Base-by-base conservation (phyloP, 352 stramenopile genomes). In the Hyaloperonospora brassicae region DNA sequence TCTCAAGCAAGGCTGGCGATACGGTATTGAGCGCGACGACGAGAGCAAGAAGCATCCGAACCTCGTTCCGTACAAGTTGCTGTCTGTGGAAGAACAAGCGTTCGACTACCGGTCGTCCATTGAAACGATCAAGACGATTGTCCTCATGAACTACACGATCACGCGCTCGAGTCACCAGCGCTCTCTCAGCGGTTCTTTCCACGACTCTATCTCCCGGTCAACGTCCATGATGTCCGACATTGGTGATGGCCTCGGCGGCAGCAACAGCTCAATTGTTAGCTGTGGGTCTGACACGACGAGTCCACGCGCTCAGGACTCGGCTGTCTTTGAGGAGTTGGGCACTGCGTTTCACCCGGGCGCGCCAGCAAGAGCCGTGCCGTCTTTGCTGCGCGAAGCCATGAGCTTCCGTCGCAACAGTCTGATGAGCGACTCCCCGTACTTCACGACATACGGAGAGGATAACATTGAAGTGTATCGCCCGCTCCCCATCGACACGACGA, bases 111-210 rank as follows among this genome's bases (percentile, higher is more conserved):
- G 82, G 17, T 91, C 84, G 50, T 91, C 82, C n/a, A 72, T 93
- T 46, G 82, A 93, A 57, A 93, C 82, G 24, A 82, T 94, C 64
- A 91, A 91, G 63, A 89, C 82, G 25, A 94, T 94, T 45, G 47
- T 92, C 35, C 87, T 89, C 25, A 90, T 94, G 82, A 91, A 94
- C 61, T 92, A 91, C 66, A 65, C 75, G 21, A 88, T 94, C 48
- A 69, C 73, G 25, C 77, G 82, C 14, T 43, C 64, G 11, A 78
- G 49, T 35, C 64, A 75, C 36, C 62, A 78, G 17, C 56, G 57
- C 21, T 62, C 61, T 35, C 55, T 65, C 34, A 72, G 66, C 8
- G 76, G 75, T 46, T 88, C 76, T 10, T 87, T 86, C 51, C 68
- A 81, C 43, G 73, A 85, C 14, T 61, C 71, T n/a, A 50, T 90